Evolutionary conservation across 352 stramenopile genomes (phyloP).

Genomic region (Globisporangium parvum): DNA sequence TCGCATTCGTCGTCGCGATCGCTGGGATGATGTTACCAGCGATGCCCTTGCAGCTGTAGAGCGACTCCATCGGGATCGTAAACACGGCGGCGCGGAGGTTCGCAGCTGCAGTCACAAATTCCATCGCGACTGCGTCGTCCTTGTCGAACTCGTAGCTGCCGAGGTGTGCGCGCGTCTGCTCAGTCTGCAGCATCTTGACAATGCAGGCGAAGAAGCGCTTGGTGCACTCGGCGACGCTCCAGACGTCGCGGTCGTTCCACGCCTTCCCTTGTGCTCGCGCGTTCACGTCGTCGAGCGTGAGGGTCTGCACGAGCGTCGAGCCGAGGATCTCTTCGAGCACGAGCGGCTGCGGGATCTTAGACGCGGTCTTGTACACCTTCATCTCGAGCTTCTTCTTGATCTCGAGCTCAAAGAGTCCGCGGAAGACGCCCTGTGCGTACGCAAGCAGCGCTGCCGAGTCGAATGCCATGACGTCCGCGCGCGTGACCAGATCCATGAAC

Average conservation of each 20-base stretch:
- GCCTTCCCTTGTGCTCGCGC: slow-evolving; percentile 25
- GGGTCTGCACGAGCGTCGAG: slow-evolving; percentile 29
- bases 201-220: slow-evolving; percentile 82
- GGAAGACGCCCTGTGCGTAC: slow-evolving; percentile 79
- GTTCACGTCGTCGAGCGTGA: slow-evolving; percentile 20
- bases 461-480: slow-evolving; percentile 31
- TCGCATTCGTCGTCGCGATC: slow-evolving; percentile 99
- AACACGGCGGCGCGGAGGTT: slow-evolving; percentile 94
- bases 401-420: slow-evolving; percentile 92
- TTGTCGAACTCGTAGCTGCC: slow-evolving; percentile 95
- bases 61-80: slow-evolving; percentile 69
- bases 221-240: slow-evolving; percentile 84
- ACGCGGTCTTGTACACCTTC: slow-evolving; percentile 95
- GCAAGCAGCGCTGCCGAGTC: slow-evolving; percentile 36
- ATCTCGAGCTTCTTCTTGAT: slow-evolving; percentile 96
- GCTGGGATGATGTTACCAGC: slow-evolving; percentile 99
- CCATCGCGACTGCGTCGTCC: slow-evolving; percentile 94
- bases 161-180: slow-evolving; percentile 50
- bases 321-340: slow-evolving; percentile 55
- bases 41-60: slow-evolving; percentile 97
- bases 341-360: slow-evolving; percentile 84
- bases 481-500: slow-evolving; percentile 78
- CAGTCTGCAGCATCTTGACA: slow-evolving; percentile 46
- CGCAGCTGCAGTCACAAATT: slow-evolving; percentile 96
- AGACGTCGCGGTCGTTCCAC: slow-evolving; percentile 84